phyloP scores from a whole-genome alignment of 176 grass and related monocot species.

The Oryza brachyantha region DNA sequence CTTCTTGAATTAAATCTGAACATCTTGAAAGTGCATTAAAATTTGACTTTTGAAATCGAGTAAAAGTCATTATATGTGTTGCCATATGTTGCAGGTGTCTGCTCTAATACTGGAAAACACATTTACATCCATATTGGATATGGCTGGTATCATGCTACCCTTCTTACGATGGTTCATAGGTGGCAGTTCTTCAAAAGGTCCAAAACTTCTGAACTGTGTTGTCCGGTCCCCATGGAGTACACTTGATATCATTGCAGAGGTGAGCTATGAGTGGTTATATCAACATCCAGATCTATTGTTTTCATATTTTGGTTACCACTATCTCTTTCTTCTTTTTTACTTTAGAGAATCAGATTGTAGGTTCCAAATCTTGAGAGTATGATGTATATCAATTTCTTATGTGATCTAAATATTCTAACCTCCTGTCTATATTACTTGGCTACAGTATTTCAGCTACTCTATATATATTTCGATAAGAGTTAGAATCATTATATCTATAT shows the following conservation, averaged over 20 bases:
- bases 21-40: slow-evolving; percentile 6
- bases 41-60: slow-evolving; percentile 1
- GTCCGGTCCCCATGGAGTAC: slow-evolving; percentile 98
- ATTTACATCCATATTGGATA: slow-evolving; percentile 96
- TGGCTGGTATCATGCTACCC: slow-evolving; percentile 95
- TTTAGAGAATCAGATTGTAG: not conserved
- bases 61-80: slow-evolving; percentile 24
- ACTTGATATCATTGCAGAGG: slow-evolving; percentile 76
- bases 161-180: slow-evolving; percentile 96
- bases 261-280: slow-evolving; percentile 27
- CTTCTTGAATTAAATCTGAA: not conserved
- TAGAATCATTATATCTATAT: not conserved
- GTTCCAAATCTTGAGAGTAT: not conserved
- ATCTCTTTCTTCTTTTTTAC: not conserved
- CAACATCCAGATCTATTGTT: not conserved
- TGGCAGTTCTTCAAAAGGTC: slow-evolving; percentile 75
- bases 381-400: not conserved
- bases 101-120: slow-evolving; percentile 95
- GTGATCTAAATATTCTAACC: not conserved
- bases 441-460: slow-evolving; percentile 4
- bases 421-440: not conserved
- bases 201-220: slow-evolving; percentile 85
- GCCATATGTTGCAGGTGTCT: slow-evolving; percentile 63
- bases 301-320: not conserved
- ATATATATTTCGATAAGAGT: slow-evolving; percentile 1